Evolutionary conservation across 768 basidiomycete genomes (phyloP), one percentile per base, ranked within the genome.

Genomic region (Sistotremastrum niveocremeum): DNA sequence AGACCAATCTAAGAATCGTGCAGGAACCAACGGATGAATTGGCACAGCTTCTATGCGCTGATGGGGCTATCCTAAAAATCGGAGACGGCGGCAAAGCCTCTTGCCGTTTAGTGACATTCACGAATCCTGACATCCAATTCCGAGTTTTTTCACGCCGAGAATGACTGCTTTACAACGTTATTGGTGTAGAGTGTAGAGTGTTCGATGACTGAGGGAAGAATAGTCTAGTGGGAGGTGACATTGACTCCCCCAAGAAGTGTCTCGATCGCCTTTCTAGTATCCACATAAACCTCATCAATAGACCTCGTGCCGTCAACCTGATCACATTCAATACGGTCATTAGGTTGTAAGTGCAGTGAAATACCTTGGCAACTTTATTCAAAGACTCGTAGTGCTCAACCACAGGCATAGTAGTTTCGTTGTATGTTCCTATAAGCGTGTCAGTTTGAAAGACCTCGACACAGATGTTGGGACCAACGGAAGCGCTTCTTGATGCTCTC

Each of bases 401-500:
- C 43, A 99, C 94, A 5, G 95, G 94, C 84, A 88, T 89, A 5
- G 83, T 86, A 46, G 86, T 81, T 42, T 79, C 76, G 49, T 82
- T 71, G 65, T 97, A 94, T 1, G 90, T 93, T 33, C 68, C 91
- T 84, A 46, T 8, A 45, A 6, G 37, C 12, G 39, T 68, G 39
- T 8, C 36, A 11, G 5, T 20, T 20, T 20, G 20, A 20, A 20
- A 20, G 20, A 20, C 20, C 20, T 20, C 20, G 20, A 20, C 20
- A 20, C 20, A 40, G 37, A 20, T 30, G 8, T 11, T 33, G 9
- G 12, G 8, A 71, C 81, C 12, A 59, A 85, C 91, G 68, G 69
- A 98, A 97, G n/a, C 95, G 84, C 65, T 98, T 99, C 66, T 76
- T 83, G 65, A 99, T 94, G 60, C 81, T 89, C 62, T 94, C 89